Evolutionary conservation across 176 grass and related monocot genomes (phyloP), one percentile per base, ranked within the genome.

Genomic region (Puccinellia tenuiflora): DNA sequence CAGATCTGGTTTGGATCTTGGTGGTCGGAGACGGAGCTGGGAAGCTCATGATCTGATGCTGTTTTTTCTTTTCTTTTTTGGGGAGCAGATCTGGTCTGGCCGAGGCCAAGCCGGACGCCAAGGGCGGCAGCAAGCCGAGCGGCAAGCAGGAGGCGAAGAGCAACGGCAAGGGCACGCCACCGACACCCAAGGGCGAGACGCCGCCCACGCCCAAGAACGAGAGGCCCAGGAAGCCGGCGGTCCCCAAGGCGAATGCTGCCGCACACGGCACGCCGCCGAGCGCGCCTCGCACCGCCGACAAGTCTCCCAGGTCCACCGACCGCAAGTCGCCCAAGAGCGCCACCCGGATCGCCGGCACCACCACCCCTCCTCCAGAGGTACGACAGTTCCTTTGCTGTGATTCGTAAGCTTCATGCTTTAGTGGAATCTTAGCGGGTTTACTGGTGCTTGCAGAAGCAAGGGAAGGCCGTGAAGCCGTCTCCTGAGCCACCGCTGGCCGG

Each of bases 81-180:
- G 26, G 13, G 21, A 11, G 61, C 84, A 94, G 89, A 94, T 94
- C 92, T 89, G 83, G 92, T 10, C 81, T 88, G 30, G 64, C 89
- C 13, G 89, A 94, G 45, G 64, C 89, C 48, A 86, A 78, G 47
- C 50, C 79, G 26, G 82, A 80, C 57, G 69, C 78, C 59, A 94
- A 94, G 88, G n/a, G n/a, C n/a, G n/a, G n/a, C n/a, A n/a, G n/a
- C n/a, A 88, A 72, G 80, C 38, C 80, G 3, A 30, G 60, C 59
- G 60, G 45, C 79, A 72, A 79, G 60, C 72, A 74, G 29, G 83
- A 81, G 50, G 71, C 73, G 40, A 94, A 92, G 66, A 66, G 84
- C 79, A 92, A 73, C 68, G 68, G 81, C 12, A 83, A 61, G 88
- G 75, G 67, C 82, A 88, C 92, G 72, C 89, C 93, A 64, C 90